phyloP scores from a whole-genome alignment of 1,139 yeast species.

The Yamadazyma epiphylla region DNA sequence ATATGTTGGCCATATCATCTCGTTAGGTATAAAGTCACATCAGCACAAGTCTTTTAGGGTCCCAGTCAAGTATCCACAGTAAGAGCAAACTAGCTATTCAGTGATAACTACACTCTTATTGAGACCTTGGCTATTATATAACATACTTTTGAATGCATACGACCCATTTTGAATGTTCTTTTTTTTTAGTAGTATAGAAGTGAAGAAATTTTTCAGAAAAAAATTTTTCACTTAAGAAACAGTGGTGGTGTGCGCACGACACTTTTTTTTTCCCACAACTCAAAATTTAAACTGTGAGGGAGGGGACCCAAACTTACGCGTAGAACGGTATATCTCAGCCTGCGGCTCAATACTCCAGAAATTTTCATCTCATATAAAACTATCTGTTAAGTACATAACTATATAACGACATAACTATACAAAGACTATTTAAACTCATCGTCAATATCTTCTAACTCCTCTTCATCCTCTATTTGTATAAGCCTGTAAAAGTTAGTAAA shows the following conservation, averaged over 20 bases:
- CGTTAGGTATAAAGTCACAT: too few species aligned
- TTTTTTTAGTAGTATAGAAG: constrained; percentile 11
- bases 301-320: too few species aligned
- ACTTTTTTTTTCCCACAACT: background rate
- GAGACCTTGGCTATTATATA: constrained; percentile 16
- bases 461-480: constrained; percentile 56
- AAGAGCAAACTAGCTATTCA: constrained; percentile 11
- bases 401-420: too few species aligned
- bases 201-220: constrained; percentile 8
- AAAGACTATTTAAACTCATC: too few species aligned
- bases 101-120: constrained; percentile 11
- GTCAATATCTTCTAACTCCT: constrained; percentile 53
- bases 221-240: constrained; percentile 15
- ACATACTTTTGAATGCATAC: constrained; percentile 79
- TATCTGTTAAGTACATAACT: too few species aligned
- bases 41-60: too few species aligned
- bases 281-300: too few species aligned
- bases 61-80: constrained; percentile 10
- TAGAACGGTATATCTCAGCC: too few species aligned
- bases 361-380: too few species aligned
- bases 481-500: constrained; percentile 37
- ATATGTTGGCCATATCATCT: too few species aligned
- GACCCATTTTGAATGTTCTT: constrained; percentile 65
- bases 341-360: too few species aligned
- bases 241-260: constrained; percentile 9